Conservation (phyloP, 257 asterid species). For the Solanum pimpinellifolium region DNA sequence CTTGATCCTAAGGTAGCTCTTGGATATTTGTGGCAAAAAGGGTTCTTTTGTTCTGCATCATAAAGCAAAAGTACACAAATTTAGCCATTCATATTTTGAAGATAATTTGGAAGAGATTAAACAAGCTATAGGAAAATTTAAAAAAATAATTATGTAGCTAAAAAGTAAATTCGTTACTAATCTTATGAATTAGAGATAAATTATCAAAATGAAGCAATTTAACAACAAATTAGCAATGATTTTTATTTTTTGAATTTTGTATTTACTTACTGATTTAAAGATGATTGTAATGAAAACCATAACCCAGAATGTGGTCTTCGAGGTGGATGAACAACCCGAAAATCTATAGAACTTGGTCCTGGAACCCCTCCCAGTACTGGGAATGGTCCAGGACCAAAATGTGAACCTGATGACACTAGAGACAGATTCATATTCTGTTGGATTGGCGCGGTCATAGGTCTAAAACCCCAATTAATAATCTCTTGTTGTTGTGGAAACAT, state of each 20-base stretch:
- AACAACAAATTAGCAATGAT: neutral
- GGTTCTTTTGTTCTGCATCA: slow-evolving; percentile 64
- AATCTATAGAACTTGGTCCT: slow-evolving; percentile 27
- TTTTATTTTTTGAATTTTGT: neutral
- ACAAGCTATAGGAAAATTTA: neutral
- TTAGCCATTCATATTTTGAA: neutral
- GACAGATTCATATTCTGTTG: slow-evolving; percentile 31
- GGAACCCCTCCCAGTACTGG: slow-evolving; percentile 24
- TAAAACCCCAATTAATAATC: slow-evolving; percentile 8
- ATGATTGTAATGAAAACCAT: slow-evolving; percentile 80
- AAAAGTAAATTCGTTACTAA: neutral
- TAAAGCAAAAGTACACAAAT: neutral
- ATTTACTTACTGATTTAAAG: slow-evolving; percentile 58
- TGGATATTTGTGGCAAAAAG: slow-evolving; percentile 80
- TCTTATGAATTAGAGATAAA: neutral
- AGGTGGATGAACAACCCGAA: slow-evolving; percentile 72
- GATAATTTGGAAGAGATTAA: neutral
- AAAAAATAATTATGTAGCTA: neutral
- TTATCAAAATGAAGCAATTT: neutral
- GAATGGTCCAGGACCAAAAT: slow-evolving; percentile 34
- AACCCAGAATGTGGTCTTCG: slow-evolving; percentile 75
- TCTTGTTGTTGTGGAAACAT: neutral
- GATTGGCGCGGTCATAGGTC: slow-evolving; percentile 13
- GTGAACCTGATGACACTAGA: slow-evolving; percentile 14
- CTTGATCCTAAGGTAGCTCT: slow-evolving; percentile 94